Base-by-base conservation (phyloP, 2,329 filamentous ascomycete species). In the Colletotrichum eremochloae region DNA sequence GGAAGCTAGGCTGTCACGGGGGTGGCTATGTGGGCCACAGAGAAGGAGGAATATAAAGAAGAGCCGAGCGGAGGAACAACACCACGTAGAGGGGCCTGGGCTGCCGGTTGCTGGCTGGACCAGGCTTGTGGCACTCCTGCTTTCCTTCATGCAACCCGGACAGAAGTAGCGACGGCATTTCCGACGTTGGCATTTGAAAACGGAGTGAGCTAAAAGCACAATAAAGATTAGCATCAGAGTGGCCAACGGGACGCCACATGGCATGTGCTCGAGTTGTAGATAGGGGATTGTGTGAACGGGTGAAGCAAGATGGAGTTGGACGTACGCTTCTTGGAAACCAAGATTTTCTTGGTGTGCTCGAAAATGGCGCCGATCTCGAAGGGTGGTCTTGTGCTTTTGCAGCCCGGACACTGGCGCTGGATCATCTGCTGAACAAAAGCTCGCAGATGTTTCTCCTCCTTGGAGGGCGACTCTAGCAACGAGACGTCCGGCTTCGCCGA, bases 61-160 rank as follows among this genome's bases (percentile, higher is more conserved):
- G 29, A 67, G 57, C 6, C 68, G 68, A 8, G 55, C 67, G 76
- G 83, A 81, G 24, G 76, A 71, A 29, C 79, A 79, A 56, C 86
- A 84, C 67, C 67, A 70, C n/a, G 9, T 12, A 3, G 42, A 55
- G 0, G 12, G 24, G 12, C 20, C 11, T 48, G 33, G n/a, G 33
- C 33, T 8, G 12, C 8, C 3, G 29, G 42, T 4, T 11, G 18
- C 2, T 15, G n/a, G 42, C 56, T 52, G 36, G 29, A 12, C 46
- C 46, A 48, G 46, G 46, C 5, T 8, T 9, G 4, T 12, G 52
- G 18, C 8, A 0, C 15, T 12, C 18, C 11, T 53, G 7, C 29
- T 31, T n/a, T 5, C 18, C 7, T 38, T 24, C 36, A n/a, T 9
- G 36, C 56, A 58, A 5, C 20, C 56, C n/a, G 56, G 56, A 6